Evolutionary conservation across 169 alveolate genomes (phyloP).

Genomic region (Plasmodium malariae): DNA sequence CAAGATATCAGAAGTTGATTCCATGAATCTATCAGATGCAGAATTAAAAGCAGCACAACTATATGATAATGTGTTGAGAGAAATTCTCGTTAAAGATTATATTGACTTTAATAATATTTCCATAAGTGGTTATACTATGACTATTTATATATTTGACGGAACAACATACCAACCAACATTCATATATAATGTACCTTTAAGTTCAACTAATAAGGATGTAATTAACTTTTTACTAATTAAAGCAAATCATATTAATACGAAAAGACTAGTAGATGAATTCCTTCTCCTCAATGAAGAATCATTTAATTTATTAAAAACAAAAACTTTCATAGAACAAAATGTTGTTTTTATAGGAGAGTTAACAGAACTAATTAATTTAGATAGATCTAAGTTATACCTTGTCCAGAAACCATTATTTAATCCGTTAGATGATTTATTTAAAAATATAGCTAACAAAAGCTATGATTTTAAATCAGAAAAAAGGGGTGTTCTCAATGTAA

Average conservation of each 20-base stretch:
- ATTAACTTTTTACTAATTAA: constrained; percentile 53
- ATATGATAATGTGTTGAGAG: constrained; percentile 62
- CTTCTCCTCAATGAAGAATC: constrained; percentile 44
- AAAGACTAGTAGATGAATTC: constrained; percentile 37
- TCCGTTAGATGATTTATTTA: constrained; percentile 42
- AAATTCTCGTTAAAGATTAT: constrained; percentile 24
- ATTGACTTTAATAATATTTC: constrained; percentile 48
- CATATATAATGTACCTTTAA: constrained; percentile 64
- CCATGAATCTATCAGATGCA: constrained; percentile 4
- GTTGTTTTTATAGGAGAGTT: constrained; percentile 40
- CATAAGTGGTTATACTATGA: constrained; percentile 35
- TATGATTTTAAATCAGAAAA: constrained; percentile 72
- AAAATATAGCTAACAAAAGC: constrained; percentile 41
- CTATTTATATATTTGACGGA: constrained; percentile 55
- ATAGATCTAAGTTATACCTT: constrained; percentile 30
- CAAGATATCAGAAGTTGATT: constrained; percentile 31
- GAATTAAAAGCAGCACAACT: constrained; percentile 30
- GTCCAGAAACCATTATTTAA: constrained; percentile 36
- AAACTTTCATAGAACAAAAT: constrained; percentile 13
- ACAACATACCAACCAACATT: constrained; percentile 7
- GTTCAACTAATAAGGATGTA: constrained; percentile 69
- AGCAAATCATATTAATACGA: constrained; percentile 62
- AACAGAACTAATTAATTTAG: constrained; percentile 24
- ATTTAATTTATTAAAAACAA: constrained; percentile 8
- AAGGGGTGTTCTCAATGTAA: not conserved